Evolutionary conservation across 768 basidiomycete species (phyloP).

Genomic region (Panaeolus papilionaceus): DNA sequence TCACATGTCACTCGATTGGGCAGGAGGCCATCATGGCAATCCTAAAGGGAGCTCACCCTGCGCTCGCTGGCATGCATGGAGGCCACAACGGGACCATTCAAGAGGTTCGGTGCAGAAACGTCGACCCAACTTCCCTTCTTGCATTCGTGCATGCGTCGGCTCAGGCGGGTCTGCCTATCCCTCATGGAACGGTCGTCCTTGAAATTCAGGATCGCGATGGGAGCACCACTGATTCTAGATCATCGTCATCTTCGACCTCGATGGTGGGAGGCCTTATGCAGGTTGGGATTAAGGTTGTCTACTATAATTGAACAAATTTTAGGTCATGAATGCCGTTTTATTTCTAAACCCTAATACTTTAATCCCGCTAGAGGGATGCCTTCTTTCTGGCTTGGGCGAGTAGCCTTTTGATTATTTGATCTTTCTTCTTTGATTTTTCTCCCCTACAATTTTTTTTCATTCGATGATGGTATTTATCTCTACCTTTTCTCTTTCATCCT

Average conservation of each 20-base stretch:
- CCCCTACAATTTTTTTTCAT: no score
- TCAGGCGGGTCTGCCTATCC: neutral
- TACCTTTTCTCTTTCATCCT: no score
- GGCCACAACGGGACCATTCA: neutral
- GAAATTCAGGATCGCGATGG: constrained; percentile 2
- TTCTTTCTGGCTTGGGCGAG: no score
- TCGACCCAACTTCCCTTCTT: constrained; percentile 1
- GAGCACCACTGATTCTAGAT: neutral
- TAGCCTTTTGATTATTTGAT: no score
- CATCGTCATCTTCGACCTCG: neutral
- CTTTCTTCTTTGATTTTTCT: no score
- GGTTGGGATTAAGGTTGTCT: constrained; percentile 7
- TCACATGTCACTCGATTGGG: neutral
- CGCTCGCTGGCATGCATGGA: neutral
- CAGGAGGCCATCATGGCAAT: neutral
- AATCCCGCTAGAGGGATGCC: no score
- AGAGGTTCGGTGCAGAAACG: constrained; percentile 9
- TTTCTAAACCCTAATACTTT: no score
- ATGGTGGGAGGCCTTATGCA: neutral
- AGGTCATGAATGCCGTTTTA: no score
- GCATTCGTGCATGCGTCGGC: constrained; percentile 5
- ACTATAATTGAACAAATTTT: neutral
- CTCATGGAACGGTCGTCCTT: neutral
- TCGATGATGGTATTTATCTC: no score
- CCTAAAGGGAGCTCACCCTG: neutral